These are phyloP conservation scores for Eucalyptus polybractea DNA, from an alignment of 345 rosid genomes.

Conservation along the genomic window DNA sequence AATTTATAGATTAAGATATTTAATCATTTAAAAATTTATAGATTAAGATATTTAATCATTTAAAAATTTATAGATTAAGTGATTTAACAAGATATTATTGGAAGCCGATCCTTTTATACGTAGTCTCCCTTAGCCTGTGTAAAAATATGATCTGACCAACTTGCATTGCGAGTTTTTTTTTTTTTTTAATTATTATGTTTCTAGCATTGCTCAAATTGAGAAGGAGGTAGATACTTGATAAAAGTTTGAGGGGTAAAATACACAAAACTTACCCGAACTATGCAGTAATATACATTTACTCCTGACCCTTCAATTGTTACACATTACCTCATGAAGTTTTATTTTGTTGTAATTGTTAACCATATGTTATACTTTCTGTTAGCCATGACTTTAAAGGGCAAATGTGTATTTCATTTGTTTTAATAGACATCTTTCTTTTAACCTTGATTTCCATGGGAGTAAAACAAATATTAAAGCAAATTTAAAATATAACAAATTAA, in stretches of 20 bases:
- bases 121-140: background rate
- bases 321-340: background rate
- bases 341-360: background rate
- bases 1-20: too few relatives aligned
- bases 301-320: background rate
- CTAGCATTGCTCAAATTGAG: background rate
- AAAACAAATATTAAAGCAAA: background rate
- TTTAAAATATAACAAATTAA: too few relatives aligned
- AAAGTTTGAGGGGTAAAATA: too few relatives aligned
- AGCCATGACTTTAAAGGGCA: background rate
- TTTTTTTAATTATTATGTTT: too few relatives aligned
- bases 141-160: background rate
- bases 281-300: background rate
- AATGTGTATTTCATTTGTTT: background rate
- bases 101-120: background rate
- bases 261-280: too few relatives aligned
- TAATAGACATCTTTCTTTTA: background rate
- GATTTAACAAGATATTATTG: background rate
- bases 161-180: background rate
- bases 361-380: background rate
- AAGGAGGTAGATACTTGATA: background rate
- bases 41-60: too few relatives aligned
- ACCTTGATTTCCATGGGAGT: background rate
- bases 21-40: too few relatives aligned
- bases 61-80: background rate